Percentiles rank a stretch among this genome's conserved stretches.
These are phyloP conservation scores for Fusarium newnesense DNA, from an alignment of 2,329 filamentous ascomycete species.

Conservation along the genomic window DNA sequence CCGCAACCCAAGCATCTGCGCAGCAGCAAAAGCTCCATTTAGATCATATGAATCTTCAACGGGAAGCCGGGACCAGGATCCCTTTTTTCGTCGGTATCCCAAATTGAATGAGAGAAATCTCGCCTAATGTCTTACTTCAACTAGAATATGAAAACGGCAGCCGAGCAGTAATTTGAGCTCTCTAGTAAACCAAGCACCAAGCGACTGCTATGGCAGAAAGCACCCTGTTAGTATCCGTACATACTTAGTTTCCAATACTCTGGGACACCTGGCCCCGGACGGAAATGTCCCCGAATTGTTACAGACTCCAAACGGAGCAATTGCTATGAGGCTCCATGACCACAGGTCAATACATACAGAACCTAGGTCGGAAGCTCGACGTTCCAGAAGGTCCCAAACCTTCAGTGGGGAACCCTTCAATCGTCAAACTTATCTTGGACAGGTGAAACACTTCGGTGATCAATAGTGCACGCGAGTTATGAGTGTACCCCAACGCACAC, in stretches of 20 bases:
- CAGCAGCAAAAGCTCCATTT: constrained; percentile 26
- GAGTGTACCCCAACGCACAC: constrained; percentile 5
- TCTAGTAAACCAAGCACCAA: constrained; percentile 17
- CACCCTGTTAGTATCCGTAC: constrained; percentile 11
- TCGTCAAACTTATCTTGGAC: constrained; percentile 27
- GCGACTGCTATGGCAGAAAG: constrained; percentile 14
- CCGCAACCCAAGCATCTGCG: constrained; percentile 16
- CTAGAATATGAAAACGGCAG: constrained; percentile 10
- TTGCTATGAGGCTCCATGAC: constrained; percentile 8
- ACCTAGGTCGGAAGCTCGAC: constrained; percentile 31
- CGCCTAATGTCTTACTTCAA: constrained; percentile 12
- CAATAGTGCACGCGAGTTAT: constrained; percentile 23
- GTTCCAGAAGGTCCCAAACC: constrained; percentile 43
- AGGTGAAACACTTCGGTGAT: constrained; percentile 40
- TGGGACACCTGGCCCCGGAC: constrained; percentile 34
- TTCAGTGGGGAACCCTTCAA: constrained; percentile 19
- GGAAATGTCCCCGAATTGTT: constrained; percentile 36
- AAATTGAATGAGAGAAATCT: constrained; percentile 10
- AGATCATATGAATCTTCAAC: constrained; percentile 23
- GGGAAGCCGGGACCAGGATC: constrained; percentile 31
- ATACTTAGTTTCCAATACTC: constrained; percentile 33
- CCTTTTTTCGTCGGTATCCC: not conserved
- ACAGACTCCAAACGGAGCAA: constrained; percentile 30
- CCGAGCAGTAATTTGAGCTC: constrained; percentile 40
- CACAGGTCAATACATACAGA: constrained; percentile 1